Evolutionary conservation across 2,329 filamentous ascomycete species (phyloP).

Genomic region (Colletotrichum sp.): DNA sequence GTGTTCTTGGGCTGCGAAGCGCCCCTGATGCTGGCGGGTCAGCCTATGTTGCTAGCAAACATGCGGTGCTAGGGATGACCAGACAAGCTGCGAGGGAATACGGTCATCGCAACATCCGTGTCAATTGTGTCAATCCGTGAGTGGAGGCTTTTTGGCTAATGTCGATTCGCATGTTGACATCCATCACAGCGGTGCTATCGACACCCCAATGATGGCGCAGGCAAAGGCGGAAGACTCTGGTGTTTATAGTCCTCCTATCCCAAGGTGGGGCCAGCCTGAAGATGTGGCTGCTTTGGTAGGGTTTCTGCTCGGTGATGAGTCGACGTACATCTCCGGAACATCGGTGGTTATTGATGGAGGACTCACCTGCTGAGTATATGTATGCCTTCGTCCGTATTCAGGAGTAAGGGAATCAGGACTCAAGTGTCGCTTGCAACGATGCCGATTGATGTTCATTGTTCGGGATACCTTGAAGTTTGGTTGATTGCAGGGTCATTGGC

Average conservation of each 20-base stretch:
- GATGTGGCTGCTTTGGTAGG: constrained; percentile 29
- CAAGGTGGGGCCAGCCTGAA: constrained; percentile 26
- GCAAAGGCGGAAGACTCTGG: background rate
- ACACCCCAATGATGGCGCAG: background rate
- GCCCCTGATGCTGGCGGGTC: background rate
- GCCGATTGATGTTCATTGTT: too few relatives aligned
- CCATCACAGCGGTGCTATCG: background rate
- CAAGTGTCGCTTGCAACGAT: too few relatives aligned
- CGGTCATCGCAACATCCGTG: background rate
- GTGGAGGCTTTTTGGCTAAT: background rate
- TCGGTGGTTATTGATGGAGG: background rate
- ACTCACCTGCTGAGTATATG: background rate
- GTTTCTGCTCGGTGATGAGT: constrained; percentile 29
- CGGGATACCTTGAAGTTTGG: too few relatives aligned
- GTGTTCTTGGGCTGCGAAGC: background rate
- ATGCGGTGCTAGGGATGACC: background rate
- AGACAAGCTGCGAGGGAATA: background rate
- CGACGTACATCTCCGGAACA: constrained; percentile 27
- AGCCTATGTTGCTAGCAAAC: background rate
- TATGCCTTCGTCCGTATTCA: too few relatives aligned
- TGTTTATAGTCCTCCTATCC: constrained; percentile 4
- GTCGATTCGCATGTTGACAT: too few relatives aligned
- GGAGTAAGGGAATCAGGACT: too few relatives aligned
- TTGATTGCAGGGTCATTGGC: too few relatives aligned
- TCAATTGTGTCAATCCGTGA: constrained; percentile 1